Percentiles rank a stretch among this genome's conserved stretches.
Conservation (phyloP, 805 yeast species). For the Pichia eremophila region DNA sequence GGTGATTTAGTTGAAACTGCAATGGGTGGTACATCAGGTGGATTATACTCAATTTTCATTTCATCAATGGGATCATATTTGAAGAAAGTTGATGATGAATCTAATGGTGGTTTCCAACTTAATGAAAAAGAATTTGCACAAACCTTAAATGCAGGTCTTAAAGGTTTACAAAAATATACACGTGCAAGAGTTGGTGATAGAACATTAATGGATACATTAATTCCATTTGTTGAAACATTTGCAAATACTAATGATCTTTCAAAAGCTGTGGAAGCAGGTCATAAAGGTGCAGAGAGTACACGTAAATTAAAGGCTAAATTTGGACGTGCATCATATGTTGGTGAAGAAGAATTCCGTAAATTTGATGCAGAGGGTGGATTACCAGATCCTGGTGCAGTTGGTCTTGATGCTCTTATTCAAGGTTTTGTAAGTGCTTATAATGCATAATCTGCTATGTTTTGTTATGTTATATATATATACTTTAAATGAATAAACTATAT, state of each 20-base stretch:
- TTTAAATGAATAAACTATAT: no score
- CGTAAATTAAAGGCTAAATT: conserved; percentile 71
- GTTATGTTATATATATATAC: no score
- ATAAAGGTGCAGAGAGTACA: conserved; percentile 68
- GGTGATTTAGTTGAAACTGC: conserved; percentile 73
- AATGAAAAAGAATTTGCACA: conserved; percentile 31
- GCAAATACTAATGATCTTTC: conserved; percentile 39
- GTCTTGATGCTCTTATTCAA: conserved; percentile 39
- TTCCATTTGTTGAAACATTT: conserved; percentile 71
- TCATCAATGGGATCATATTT: conserved; percentile 59
- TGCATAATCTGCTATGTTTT: neutral
- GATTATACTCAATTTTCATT: conserved; percentile 76
- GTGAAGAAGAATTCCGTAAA: conserved; percentile 44
- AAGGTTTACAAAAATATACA: conserved; percentile 74
- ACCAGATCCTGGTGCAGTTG: conserved; percentile 95
- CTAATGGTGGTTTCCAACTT: conserved; percentile 22
- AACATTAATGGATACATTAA: conserved; percentile 80
- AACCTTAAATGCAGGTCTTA: conserved; percentile 52
- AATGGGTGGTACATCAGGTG: conserved; percentile 99
- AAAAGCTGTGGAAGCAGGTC: conserved; percentile 61
- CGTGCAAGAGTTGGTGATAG: conserved; percentile 84
- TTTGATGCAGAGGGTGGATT: conserved; percentile 55
- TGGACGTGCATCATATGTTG: conserved; percentile 89
- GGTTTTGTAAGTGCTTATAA: conserved; percentile 24
- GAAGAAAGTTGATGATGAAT: conserved; percentile 28